phyloP scores from a whole-genome alignment of 2,329 filamentous ascomycete species.

The Fusarium stilboides region DNA sequence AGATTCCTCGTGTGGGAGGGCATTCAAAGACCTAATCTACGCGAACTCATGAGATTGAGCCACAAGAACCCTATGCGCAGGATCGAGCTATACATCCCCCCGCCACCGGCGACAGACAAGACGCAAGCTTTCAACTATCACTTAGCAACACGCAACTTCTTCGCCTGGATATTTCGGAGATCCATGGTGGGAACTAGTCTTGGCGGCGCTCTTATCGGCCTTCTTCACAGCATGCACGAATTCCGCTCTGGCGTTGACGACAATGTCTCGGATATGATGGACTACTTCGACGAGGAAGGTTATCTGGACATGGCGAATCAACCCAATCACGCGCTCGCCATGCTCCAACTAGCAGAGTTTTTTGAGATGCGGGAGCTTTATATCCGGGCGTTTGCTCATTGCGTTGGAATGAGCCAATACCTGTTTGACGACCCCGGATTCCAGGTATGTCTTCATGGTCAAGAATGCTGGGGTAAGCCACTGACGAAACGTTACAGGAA shows the following conservation, averaged over 20 bases:
- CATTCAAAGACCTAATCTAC: slow-evolving; percentile 40
- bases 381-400: slow-evolving; percentile 82
- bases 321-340: slow-evolving; percentile 77
- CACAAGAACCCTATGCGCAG: slow-evolving; percentile 51
- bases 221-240: slow-evolving; percentile 76
- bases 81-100: slow-evolving; percentile 78
- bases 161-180: slow-evolving; percentile 77
- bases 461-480: slow-evolving; percentile 18
- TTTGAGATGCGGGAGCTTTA: slow-evolving; percentile 77
- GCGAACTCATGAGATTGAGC: slow-evolving; percentile 54
- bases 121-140: slow-evolving; percentile 74
- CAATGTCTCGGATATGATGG: slow-evolving; percentile 73
- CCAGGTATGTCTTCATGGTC: slow-evolving; percentile 62
- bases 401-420: slow-evolving; percentile 80
- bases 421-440: slow-evolving; percentile 72
- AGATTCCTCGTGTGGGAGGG: slow-evolving; percentile 60
- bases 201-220: slow-evolving; percentile 72
- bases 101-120: slow-evolving; percentile 68
- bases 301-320: slow-evolving; percentile 78
- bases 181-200: slow-evolving; percentile 78
- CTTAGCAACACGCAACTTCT: slow-evolving; percentile 80
- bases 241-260: slow-evolving; percentile 69
- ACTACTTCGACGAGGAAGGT: slow-evolving; percentile 78
- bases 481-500: slow-evolving; percentile 56
- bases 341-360: slow-evolving; percentile 77